Evolutionary conservation across 805 yeast genomes (phyloP).

Genomic region (Maudiozyma saulgeensis): DNA sequence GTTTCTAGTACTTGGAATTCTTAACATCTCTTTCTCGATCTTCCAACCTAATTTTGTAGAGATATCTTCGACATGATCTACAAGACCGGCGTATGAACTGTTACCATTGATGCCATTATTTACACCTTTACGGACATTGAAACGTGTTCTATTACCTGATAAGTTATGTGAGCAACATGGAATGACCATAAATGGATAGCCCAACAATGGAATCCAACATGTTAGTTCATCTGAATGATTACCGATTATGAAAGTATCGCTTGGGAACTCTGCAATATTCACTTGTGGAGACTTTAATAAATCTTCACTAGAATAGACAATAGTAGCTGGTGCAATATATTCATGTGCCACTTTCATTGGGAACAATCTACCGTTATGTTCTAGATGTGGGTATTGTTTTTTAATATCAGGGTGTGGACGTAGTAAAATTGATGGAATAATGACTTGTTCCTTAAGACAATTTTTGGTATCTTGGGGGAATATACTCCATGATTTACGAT

Average conservation of each 20-base stretch:
- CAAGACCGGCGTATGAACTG: slow-evolving; percentile 77
- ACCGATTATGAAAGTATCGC: slow-evolving; percentile 75
- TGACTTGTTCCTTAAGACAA: slow-evolving; percentile 60
- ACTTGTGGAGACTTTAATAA: slow-evolving; percentile 45
- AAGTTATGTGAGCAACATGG: slow-evolving; percentile 93
- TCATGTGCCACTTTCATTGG: slow-evolving; percentile 33
- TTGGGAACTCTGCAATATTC: slow-evolving; percentile 57
- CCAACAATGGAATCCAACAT: slow-evolving; percentile 86
- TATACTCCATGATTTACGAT: slow-evolving; percentile 75
- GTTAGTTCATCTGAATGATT: slow-evolving; percentile 94
- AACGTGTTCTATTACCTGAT: slow-evolving; percentile 66
- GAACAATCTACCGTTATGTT: slow-evolving; percentile 49
- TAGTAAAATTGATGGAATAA: slow-evolving; percentile 67
- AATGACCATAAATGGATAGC: slow-evolving; percentile 80
- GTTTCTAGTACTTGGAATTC: slow-evolving; percentile 91
- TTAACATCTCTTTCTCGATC: slow-evolving; percentile 72
- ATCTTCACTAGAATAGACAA: slow-evolving; percentile 29
- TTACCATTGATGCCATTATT: slow-evolving; percentile 14
- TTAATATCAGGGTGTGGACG: slow-evolving; percentile 60
- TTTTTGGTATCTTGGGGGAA: slow-evolving; percentile 59
- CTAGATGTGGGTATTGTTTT: slow-evolving; percentile 41
- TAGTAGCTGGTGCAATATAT: slow-evolving; percentile 36
- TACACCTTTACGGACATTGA: slow-evolving; percentile 34
- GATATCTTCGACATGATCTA: slow-evolving; percentile 70
- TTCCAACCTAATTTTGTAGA: slow-evolving; percentile 72